A percentile compares a stretch with the other conserved stretches of the same genome.
Conservation (phyloP, 768 basidiomycete genomes). For the Russula foetens region DNA sequence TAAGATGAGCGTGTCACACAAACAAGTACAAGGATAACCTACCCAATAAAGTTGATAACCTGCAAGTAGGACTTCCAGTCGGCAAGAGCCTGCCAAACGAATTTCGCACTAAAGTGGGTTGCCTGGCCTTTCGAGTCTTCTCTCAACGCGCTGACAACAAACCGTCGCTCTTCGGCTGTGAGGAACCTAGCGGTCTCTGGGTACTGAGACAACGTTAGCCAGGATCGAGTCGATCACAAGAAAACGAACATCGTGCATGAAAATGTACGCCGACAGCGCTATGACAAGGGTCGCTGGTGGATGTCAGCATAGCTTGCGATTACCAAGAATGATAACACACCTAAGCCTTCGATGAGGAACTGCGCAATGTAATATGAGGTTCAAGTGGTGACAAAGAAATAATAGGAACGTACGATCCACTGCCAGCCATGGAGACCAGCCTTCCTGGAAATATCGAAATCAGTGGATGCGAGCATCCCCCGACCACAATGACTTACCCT, state of each 20-base stretch:
- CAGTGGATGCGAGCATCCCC: neutral
- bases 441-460: conserved; percentile 14
- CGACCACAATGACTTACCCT: conserved; percentile 25
- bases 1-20: neutral
- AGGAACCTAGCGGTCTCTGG: conserved; percentile 39
- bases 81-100: conserved; percentile 29
- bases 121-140: conserved; percentile 27
- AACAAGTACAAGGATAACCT: neutral
- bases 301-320: neutral
- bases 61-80: conserved; percentile 31
- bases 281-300: conserved; percentile 28
- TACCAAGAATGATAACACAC: conserved; percentile 11
- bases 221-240: neutral
- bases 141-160: conserved; percentile 25
- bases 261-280: conserved; percentile 34
- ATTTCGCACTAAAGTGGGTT: conserved; percentile 28
- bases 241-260: conserved; percentile 32
- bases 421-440: conserved; percentile 35
- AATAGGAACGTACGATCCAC: conserved; percentile 37
- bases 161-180: conserved; percentile 28
- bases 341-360: conserved; percentile 41
- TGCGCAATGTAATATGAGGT: conserved; percentile 11
- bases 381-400: neutral
- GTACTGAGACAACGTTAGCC: conserved; percentile 24
- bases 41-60: conserved; percentile 29